phyloP scores from a whole-genome alignment of 1,139 yeast genomes.

The Suhomyces yuchorum region DNA sequence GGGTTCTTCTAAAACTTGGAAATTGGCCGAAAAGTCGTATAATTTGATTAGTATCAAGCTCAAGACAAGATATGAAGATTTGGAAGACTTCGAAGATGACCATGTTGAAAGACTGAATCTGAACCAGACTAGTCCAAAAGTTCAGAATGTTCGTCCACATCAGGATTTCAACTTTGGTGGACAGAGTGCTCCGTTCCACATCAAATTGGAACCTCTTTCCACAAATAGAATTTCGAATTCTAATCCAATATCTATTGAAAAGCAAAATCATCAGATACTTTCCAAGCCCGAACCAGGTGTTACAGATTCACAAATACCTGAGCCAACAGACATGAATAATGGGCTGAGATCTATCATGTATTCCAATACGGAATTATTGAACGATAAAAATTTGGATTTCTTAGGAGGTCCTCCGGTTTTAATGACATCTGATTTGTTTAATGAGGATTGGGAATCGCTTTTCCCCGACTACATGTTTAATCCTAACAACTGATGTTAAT shows the following conservation, averaged over 20 bases:
- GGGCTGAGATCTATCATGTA: conserved; percentile 19
- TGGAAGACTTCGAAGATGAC: conserved; percentile 11
- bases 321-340: conserved; percentile 4
- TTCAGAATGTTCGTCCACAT: background rate
- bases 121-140: background rate
- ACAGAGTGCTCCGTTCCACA: background rate
- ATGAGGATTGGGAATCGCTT: conserved; percentile 53
- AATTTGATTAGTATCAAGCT: conserved; percentile 42
- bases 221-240: background rate
- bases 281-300: conserved; percentile 2
- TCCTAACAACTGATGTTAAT: conserved; percentile 12
- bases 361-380: conserved; percentile 25
- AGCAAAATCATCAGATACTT: conserved; percentile 7
- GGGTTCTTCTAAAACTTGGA: conserved; percentile 51
- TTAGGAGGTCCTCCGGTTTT: conserved; percentile 57
- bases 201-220: conserved; percentile 4
- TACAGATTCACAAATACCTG: background rate
- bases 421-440: conserved; percentile 53
- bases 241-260: conserved; percentile 4
- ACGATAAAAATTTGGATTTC: conserved; percentile 38
- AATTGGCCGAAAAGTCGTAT: conserved; percentile 50
- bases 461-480: conserved; percentile 43
- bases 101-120: background rate
- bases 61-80: conserved; percentile 22
- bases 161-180: background rate